Evolutionary conservation across 2,329 filamentous ascomycete genomes (phyloP).

Genomic region (Diaporthe sp.): DNA sequence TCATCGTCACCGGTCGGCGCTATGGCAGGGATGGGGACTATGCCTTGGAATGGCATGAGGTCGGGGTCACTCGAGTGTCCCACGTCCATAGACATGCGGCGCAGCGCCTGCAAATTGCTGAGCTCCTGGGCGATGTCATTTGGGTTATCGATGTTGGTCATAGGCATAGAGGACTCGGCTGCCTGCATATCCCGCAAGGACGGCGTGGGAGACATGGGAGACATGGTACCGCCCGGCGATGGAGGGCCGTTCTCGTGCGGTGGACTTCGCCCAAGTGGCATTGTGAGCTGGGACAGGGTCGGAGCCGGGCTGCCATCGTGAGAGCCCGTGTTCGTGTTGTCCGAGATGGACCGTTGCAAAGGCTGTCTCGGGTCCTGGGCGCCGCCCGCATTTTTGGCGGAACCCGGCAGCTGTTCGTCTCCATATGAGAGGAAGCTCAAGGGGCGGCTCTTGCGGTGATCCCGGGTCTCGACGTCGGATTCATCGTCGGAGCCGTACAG

Average conservation of each 20-base stretch:
- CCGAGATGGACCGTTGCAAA: constrained; percentile 62
- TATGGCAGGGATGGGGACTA: constrained; percentile 79
- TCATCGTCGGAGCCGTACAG: constrained; percentile 86
- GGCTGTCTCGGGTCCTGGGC: constrained; percentile 56
- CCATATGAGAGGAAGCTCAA: constrained; percentile 80
- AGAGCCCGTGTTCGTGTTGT: constrained; percentile 51
- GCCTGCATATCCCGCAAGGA: constrained; percentile 68
- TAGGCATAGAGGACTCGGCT: constrained; percentile 80
- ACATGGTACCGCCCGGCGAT: constrained; percentile 53
- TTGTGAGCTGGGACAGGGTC: constrained; percentile 52
- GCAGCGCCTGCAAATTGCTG: constrained; percentile 90
- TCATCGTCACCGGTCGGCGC: constrained; percentile 82
- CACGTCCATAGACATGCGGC: constrained; percentile 96
- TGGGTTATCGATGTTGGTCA: constrained; percentile 91
- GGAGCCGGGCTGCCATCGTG: constrained; percentile 51
- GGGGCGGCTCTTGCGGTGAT: constrained; percentile 71
- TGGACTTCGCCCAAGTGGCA: constrained; percentile 57
- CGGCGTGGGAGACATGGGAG: constrained; percentile 66
- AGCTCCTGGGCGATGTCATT: constrained; percentile 92
- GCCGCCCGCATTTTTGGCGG: constrained; percentile 44
- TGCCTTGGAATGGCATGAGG: constrained; percentile 78
- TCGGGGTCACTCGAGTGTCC: constrained; percentile 80
- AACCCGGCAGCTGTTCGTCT: constrained; percentile 64
- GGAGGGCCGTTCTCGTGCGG: constrained; percentile 56
- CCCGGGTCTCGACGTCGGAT: constrained; percentile 55